Evolutionary conservation across 768 basidiomycete species (phyloP), one percentile per base, ranked within the genome.

Genomic region (Rhizopogon vinicolor): DNA sequence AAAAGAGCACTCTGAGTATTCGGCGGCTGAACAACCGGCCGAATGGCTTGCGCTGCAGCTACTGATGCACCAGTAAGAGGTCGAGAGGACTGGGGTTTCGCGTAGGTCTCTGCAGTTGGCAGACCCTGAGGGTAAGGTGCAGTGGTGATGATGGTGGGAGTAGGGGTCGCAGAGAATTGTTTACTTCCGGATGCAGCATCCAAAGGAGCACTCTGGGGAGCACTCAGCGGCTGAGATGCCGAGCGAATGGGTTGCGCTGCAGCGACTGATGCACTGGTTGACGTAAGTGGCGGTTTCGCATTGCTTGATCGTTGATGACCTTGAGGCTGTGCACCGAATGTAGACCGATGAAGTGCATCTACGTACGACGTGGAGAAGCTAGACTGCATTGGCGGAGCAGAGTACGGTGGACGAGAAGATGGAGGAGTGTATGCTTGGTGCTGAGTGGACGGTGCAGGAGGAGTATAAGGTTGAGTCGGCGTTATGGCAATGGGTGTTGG

Each of bases 311-410:
- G 68, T 40, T 68, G 66, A 33, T 59, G 49, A 6, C 54, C 53
- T 39, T 68, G 69, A 56, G 68, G 59, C 9, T 63, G 7, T 33
- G 44, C 45, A 37, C 59, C 7, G 43, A 63, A 46, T 3, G 51
- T 53, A 2, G 59, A 52, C 45, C 65, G 68, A 52, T 66, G 70
- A 19, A 44, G 37, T 43, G 58, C 41, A 37, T 41, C 35, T 40
- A 50, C 35, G 10, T 59, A 61, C 13, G 46, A 22, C n/a, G 53
- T 10, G 25, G 50, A 5, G 37, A 59, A 58, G 7, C 58, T 51
- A 7, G 60, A 42, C 13, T 70, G 68, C 29, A 56, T 41, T 22
- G 62, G 58, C 8, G 68, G 68, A 40, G 61, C 62, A 14, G 65
- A 65, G 41, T 60, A 53, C 28, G 63, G 62, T 16, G 54, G 40